Conservation (phyloP, 31 red algal genomes). For the Odonthalia washingtoniensis region DNA sequence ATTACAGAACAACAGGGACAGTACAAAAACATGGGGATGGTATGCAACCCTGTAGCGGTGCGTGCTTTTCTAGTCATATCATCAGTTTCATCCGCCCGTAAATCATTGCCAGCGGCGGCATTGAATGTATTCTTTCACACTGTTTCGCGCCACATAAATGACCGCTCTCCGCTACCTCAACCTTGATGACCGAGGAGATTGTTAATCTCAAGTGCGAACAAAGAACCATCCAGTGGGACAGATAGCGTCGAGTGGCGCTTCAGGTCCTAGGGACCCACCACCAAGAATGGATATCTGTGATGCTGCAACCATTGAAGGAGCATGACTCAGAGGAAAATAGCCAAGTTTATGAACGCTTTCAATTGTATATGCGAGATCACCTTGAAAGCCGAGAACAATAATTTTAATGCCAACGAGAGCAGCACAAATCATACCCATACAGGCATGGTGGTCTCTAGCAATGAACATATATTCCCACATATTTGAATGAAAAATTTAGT, state of each 20-base stretch:
- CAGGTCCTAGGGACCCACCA: conserved; percentile 85
- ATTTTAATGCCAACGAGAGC: conserved; percentile 72
- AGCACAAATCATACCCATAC: conserved; percentile 64
- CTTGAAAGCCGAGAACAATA: conserved; percentile 78
- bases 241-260: conserved; percentile 94
- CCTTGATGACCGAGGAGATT: conserved; percentile 81
- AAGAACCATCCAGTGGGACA: conserved; percentile 85
- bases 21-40: no score
- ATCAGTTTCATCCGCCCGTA: no score
- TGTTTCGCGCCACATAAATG: no score
- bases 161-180: no score
- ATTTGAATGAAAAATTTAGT: no score
- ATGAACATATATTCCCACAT: no score
- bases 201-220: conserved; percentile 95
- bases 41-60: no score
- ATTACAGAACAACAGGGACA: no score
- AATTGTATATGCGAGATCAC: conserved; percentile 87
- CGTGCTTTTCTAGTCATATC: no score
- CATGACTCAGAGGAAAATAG: conserved; percentile 71
- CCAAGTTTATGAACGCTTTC: conserved; percentile 81
- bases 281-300: conserved; percentile 88
- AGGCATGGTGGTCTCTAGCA: no score
- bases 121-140: no score
- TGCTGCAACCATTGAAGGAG: conserved; percentile 70
- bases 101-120: no score